Base-by-base conservation (phyloP, 2,329 filamentous ascomycete species). In the Niveomyces coronatus region DNA sequence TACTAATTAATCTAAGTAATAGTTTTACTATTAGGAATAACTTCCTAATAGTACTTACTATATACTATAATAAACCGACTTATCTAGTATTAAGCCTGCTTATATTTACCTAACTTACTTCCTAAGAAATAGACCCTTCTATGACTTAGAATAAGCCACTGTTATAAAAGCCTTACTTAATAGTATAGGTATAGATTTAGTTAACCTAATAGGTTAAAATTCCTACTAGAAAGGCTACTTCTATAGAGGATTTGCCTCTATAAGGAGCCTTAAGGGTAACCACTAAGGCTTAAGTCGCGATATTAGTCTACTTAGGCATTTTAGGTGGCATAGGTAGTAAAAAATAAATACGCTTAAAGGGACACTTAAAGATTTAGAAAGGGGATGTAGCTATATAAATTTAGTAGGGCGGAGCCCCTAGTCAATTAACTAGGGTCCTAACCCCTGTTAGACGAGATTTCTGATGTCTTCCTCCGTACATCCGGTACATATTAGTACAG, bases 121-220 rank as follows among this genome's bases (percentile, higher is more conserved):
- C n/a, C n/a, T n/a, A n/a, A n/a, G n/a, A n/a, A n/a, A n/a, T n/a
- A n/a, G n/a, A n/a, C n/a, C n/a, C n/a, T n/a, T n/a, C n/a, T n/a
- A n/a, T n/a, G n/a, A n/a, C n/a, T n/a, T n/a, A n/a, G n/a, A n/a
- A n/a, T n/a, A n/a, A n/a, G n/a, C n/a, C n/a, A n/a, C n/a, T n/a
- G n/a, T n/a, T n/a, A n/a, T n/a, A n/a, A 34, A 40, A 43, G 13
- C 41, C 41, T 32, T 27, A 19, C n/a, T 38, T 14, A 18, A 31
- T 31, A 5, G 36, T 20, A 6, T 23, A 9, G 4, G 27, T 20
- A 26, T 38, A 38, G 17, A 38, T 31, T 5, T 20, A n/a, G 19
- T 38, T 22, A 4, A 38, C 34, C 16, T 31, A 16, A 5, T 23
- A 23, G 8, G 8, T 13, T 15, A 14, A 23, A 22, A 38, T 29